Conservation (phyloP, 768 basidiomycete genomes). For the Crepidotus variabilis region DNA sequence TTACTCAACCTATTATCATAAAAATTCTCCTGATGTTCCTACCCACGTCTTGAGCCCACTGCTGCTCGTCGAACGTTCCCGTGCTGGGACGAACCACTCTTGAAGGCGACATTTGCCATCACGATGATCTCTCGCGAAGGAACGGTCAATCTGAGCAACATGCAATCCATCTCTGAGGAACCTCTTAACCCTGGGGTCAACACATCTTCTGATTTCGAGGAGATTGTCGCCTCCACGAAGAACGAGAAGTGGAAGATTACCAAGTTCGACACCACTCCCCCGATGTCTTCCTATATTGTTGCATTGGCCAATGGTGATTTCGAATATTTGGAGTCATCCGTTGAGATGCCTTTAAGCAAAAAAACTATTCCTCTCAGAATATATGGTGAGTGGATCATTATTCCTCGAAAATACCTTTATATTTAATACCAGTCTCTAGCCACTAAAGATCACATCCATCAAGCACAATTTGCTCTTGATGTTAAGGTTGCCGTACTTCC, state of each 20-base stretch:
- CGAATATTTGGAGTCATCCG: slow-evolving; percentile 66
- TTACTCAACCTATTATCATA: background rate
- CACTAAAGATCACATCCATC: slow-evolving; percentile 77
- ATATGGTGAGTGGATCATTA: slow-evolving; percentile 57
- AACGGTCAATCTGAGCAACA: slow-evolving; percentile 83
- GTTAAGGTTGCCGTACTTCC: slow-evolving; percentile 80
- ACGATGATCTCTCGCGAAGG: slow-evolving; percentile 76
- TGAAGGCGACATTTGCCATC: slow-evolving; percentile 81
- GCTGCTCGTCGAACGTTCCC: slow-evolving; percentile 81
- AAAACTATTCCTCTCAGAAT: slow-evolving; percentile 80
- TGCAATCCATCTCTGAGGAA: slow-evolving; percentile 69
- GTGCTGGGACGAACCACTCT: slow-evolving; percentile 90
- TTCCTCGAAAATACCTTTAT: too few relatives aligned
- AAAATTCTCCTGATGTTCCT: background rate
- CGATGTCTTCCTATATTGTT: slow-evolving; percentile 87
- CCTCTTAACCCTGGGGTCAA: slow-evolving; percentile 31
- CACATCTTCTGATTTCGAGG: slow-evolving; percentile 26
- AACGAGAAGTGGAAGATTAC: slow-evolving; percentile 73
- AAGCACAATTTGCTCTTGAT: slow-evolving; percentile 84
- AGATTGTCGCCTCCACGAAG: slow-evolving; percentile 39
- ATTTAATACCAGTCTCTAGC: slow-evolving; percentile 37
- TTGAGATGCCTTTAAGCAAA: slow-evolving; percentile 75
- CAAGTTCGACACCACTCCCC: slow-evolving; percentile 76
- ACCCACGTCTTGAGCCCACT: slow-evolving; percentile 71
- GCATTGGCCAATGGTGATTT: slow-evolving; percentile 85